phyloP scores from a whole-genome alignment of 345 rosid genomes.

The Eucalyptus regnans region DNA sequence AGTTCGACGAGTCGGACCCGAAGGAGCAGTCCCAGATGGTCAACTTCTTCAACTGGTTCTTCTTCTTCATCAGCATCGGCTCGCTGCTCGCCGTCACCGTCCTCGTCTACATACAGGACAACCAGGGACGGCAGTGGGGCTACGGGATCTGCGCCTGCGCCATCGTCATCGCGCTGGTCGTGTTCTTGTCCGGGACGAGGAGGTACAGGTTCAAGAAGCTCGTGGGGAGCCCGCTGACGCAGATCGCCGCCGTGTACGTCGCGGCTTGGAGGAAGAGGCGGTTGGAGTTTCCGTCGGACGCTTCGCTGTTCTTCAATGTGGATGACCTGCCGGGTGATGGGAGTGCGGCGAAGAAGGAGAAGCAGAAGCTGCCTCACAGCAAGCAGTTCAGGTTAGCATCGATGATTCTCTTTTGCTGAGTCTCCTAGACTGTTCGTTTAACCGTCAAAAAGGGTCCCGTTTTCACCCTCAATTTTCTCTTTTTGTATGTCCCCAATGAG shows the following conservation, averaged over 20 bases:
- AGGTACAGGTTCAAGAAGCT: constrained; percentile 77
- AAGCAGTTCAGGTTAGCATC: constrained; percentile 58
- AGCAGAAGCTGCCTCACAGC: constrained; percentile 67
- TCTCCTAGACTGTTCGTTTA: neutral
- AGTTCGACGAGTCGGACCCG: constrained; percentile 67
- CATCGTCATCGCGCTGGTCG: constrained; percentile 36
- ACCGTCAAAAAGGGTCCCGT: neutral
- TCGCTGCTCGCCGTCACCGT: constrained; percentile 73
- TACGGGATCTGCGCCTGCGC: constrained; percentile 81
- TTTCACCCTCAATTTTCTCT: neutral
- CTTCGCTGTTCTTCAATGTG: constrained; percentile 32
- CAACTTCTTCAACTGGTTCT: constrained; percentile 88
- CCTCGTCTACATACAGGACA: constrained; percentile 85
- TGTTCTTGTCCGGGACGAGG: constrained; percentile 68
- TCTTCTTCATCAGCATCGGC: constrained; percentile 80
- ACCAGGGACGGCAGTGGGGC: constrained; percentile 79
- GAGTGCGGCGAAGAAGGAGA: constrained; percentile 22
- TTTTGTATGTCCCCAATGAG: neutral
- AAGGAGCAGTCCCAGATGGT: constrained; percentile 57
- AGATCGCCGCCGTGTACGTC: constrained; percentile 55
- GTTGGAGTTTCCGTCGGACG: constrained; percentile 49
- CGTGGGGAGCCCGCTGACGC: constrained; percentile 92
- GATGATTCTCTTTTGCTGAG: neutral
- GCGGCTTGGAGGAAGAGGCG: constrained; percentile 60
- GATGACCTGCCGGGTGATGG: constrained; percentile 36